Evolutionary conservation across 2,329 filamentous ascomycete species (phyloP), one percentile per base, ranked within the genome.

Genomic region (Pyrenophora seminiperda): DNA sequence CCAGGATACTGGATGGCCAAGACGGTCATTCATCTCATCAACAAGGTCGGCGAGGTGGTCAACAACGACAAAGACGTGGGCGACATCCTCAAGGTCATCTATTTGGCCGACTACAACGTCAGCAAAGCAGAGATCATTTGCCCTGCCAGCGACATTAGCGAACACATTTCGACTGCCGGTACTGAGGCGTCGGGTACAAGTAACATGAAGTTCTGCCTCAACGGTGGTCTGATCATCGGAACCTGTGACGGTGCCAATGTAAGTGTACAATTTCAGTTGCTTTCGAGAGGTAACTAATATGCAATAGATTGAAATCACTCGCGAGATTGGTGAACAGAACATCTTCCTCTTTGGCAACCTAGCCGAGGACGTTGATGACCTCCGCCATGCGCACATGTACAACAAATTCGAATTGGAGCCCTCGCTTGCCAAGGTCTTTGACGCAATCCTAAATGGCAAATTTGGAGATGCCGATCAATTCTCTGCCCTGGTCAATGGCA

Each of bases 1-100:
- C 94, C 94, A 0, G 94, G 94, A 13, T 99, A 99, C 80, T 99
- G 94, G 94, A 99, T 97, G 94, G 94, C 94, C 30, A 99, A 99
- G 83, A 95, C 94, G 32, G 91, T 97, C 61, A 99, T 99, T 65
- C 93, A 97, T 71, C 83, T 99, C 49, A 87, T 99, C 79, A 97
- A 97, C 78, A 88, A 86, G 54, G 94, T 97, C 19, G 91, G 91
- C 3, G 78, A 85, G 13, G 89, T 97, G 2, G 88, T 99, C 62
- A 99, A 99, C 79, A 89, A 90, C 32, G 94, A 99, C 67, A 80
- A 85, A 34, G 94, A 97, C 27, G 87, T 97, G 68, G 93, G 93
- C 24, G 93, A 97, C 68, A 81, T 96, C 22, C 83, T 99, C 70
- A 99, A 99, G 81, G 94, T 99, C 44, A 86, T 99, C 68, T 99